A percentile compares a stretch with the other conserved stretches of the same genome.
These are phyloP conservation scores for Fomitopsis betulina DNA, from an alignment of 1,284 basidiomycete genomes.

Conservation along the genomic window DNA sequence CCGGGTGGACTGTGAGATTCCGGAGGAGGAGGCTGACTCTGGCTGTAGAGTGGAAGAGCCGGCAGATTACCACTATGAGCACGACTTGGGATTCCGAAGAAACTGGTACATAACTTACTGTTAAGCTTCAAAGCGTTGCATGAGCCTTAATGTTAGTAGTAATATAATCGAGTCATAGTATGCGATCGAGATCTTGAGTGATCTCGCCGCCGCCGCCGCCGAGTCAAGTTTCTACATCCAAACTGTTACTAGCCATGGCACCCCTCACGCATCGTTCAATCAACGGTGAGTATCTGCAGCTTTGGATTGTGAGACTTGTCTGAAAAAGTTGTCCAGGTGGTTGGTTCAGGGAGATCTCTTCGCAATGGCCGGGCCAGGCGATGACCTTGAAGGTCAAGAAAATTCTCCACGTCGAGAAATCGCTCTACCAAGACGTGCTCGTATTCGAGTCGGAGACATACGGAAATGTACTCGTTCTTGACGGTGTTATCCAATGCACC, in stretches of 20 bases:
- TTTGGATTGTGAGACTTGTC: background rate
- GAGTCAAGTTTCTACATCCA: background rate
- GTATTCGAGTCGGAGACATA: constrained; percentile 94
- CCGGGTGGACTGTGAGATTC: no score
- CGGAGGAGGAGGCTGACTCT: no score
- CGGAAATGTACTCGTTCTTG: constrained; percentile 94
- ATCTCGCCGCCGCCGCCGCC: background rate
- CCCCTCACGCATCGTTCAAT: constrained; percentile 36
- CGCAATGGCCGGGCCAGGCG: constrained; percentile 97
- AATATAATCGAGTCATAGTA: no score
- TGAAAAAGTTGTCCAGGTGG: constrained; percentile 64
- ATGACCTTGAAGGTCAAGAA: constrained; percentile 95
- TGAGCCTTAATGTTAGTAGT: no score
- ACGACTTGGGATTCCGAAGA: no score
- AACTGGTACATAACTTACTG: no score
- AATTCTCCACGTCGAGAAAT: constrained; percentile 93
- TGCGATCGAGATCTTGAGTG: no score
- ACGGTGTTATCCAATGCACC: constrained; percentile 95
- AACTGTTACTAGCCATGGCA: constrained; percentile 24
- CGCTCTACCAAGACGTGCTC: constrained; percentile 92
- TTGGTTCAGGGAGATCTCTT: constrained; percentile 97
- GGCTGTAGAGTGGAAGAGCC: no score
- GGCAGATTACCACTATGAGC: no score
- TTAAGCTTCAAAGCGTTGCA: no score
- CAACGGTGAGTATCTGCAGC: constrained; percentile 23